Evolutionary conservation across 495 filamentous ascomycete genomes (phyloP).

Genomic region (Penicillium psychrofluorescens): DNA sequence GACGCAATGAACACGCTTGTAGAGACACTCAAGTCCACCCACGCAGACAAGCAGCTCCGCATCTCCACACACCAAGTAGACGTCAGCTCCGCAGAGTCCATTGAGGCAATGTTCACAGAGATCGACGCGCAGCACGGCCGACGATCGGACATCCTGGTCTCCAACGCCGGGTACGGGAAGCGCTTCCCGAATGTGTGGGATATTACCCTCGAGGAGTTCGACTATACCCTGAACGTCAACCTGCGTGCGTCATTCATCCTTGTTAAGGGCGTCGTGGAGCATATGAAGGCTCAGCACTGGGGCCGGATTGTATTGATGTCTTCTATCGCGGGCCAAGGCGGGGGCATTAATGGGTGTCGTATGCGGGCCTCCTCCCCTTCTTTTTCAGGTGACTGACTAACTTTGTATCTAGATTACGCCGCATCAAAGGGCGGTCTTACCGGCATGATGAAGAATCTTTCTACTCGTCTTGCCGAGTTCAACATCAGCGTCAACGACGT

Average conservation of each 20-base stretch:
- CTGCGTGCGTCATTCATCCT: constrained; percentile 59
- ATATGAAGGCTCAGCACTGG: constrained; percentile 57
- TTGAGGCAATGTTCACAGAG: constrained; percentile 43
- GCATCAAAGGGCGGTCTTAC: constrained; percentile 59
- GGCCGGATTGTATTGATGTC: constrained; percentile 63
- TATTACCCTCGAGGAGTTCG: constrained; percentile 55
- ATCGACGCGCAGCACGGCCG: constrained; percentile 46
- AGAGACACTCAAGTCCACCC: constrained; percentile 25
- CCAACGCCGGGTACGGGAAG: constrained; percentile 50
- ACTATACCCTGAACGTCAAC: constrained; percentile 59
- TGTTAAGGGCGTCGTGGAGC: constrained; percentile 55
- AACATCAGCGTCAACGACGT: constrained; percentile 73
- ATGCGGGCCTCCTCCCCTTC: constrained; percentile 9
- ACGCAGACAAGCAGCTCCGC: constrained; percentile 23
- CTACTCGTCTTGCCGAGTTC: constrained; percentile 50
- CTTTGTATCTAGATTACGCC: constrained; percentile 47
- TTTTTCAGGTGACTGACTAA: not conserved
- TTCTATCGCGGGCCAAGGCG: constrained; percentile 59
- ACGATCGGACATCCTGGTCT: constrained; percentile 55
- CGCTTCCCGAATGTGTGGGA: constrained; percentile 44
- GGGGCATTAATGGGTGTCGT: constrained; percentile 61
- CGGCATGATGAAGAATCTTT: constrained; percentile 60
- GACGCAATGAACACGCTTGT: constrained; percentile 38
- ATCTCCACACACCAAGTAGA: constrained; percentile 54
- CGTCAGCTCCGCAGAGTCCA: constrained; percentile 41